Percentiles rank a stretch among this genome's conserved stretches.
Conservation (phyloP, 192 early-diverging fungal genomes). For the Coemansia sp. region DNA sequence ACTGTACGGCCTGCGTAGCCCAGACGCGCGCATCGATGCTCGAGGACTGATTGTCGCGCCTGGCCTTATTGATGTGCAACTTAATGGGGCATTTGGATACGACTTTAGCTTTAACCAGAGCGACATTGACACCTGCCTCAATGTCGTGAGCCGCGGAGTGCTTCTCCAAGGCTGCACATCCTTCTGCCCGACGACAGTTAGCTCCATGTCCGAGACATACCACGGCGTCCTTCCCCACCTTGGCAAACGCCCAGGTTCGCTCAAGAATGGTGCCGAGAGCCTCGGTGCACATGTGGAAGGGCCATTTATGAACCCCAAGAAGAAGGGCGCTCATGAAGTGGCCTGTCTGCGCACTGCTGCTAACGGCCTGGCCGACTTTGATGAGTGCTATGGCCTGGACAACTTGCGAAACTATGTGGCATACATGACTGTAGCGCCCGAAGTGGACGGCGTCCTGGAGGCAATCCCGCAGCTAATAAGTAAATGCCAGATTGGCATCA, state of each 20-base stretch:
- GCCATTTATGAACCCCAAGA: slow-evolving; percentile 57
- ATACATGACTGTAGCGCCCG: slow-evolving; percentile 69
- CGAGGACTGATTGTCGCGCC: slow-evolving; percentile 60
- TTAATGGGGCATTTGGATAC: slow-evolving; percentile 73
- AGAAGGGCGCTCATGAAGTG: slow-evolving; percentile 66
- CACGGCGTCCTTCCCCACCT: slow-evolving; percentile 51
- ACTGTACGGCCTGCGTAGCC: slow-evolving; percentile 57
- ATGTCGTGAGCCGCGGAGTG: slow-evolving; percentile 60
- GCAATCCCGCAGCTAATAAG: slow-evolving; percentile 57
- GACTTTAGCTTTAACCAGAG: slow-evolving; percentile 57
- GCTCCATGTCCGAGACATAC: slow-evolving; percentile 61
- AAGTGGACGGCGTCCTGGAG: slow-evolving; percentile 62
- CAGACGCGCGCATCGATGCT: slow-evolving; percentile 63
- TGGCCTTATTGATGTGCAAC: slow-evolving; percentile 68
- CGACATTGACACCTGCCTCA: slow-evolving; percentile 55
- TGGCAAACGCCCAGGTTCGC: slow-evolving; percentile 55
- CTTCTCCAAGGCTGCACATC: slow-evolving; percentile 69
- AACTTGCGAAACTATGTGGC: slow-evolving; percentile 47
- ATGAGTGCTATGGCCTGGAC: slow-evolving; percentile 56
- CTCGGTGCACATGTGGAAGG: slow-evolving; percentile 59
- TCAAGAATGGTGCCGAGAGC: slow-evolving; percentile 56
- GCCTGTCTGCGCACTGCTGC: slow-evolving; percentile 52
- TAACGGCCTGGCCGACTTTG: slow-evolving; percentile 59
- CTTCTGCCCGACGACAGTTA: slow-evolving; percentile 70
- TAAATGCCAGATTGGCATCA: slow-evolving; percentile 56